Conservation (phyloP, 768 basidiomycete genomes). For the Boletus rubropictus region DNA sequence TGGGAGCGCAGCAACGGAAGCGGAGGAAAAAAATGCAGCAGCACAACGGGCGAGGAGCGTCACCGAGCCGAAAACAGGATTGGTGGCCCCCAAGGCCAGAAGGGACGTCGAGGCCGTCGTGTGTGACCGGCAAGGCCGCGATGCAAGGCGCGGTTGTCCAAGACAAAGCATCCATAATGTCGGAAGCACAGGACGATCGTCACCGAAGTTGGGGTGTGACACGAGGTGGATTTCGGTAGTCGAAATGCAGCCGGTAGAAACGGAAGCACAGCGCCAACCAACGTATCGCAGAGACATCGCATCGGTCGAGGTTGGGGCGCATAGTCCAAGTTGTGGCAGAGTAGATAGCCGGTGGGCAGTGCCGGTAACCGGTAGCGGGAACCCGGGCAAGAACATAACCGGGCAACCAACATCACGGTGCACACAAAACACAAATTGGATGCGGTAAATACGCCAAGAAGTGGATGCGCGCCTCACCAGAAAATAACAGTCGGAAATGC, state of each 20-base stretch:
- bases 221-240: neutral
- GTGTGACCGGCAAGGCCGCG: constrained; percentile 3
- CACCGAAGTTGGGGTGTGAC: constrained; percentile 1
- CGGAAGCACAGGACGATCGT: neutral
- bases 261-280: constrained; percentile 11
- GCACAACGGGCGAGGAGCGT: constrained; percentile 7
- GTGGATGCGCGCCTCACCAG: neutral
- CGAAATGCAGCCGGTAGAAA: constrained; percentile 3
- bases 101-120: neutral
- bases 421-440: neutral
- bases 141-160: constrained; percentile 1
- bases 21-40: constrained; percentile 3
- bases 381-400: constrained; percentile 11
- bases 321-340: neutral
- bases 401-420: neutral
- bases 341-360: constrained; percentile 16
- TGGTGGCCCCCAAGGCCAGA: neutral
- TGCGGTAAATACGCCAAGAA: neutral
- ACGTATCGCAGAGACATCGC: neutral
- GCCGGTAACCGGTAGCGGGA: constrained; percentile 9
- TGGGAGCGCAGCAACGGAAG: constrained; percentile 6
- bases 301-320: constrained; percentile 4
- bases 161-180: neutral
- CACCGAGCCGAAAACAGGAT: constrained; percentile 13
- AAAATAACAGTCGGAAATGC: neutral